These are phyloP conservation scores for Argentina anserina DNA, from an alignment of 306 rosid genomes.

Conservation along the genomic window DNA sequence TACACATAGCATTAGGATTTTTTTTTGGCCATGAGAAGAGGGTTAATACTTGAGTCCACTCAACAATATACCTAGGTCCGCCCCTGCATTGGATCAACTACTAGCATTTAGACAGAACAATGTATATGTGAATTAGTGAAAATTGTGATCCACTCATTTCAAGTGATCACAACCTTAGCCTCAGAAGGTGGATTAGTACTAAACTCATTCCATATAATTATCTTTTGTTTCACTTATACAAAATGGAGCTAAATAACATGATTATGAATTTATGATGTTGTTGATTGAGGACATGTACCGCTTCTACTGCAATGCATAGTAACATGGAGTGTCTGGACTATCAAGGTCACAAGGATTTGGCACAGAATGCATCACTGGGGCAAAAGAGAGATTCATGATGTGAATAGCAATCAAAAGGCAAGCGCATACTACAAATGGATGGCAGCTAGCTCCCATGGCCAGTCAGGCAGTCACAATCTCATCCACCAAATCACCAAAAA, in stretches of 20 bases:
- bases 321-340: neutral
- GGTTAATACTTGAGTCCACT: too few species aligned
- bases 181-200: neutral
- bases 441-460: conserved; percentile 43
- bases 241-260: neutral
- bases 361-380: conserved; percentile 21
- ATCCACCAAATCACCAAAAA: neutral
- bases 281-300: neutral
- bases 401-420: conserved; percentile 21
- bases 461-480: conserved; percentile 2
- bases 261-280: neutral
- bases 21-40: too few species aligned
- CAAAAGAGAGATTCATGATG: conserved; percentile 19
- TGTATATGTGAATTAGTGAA: neutral
- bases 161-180: neutral
- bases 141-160: neutral
- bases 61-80: too few species aligned
- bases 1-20: too few species aligned
- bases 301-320: neutral
- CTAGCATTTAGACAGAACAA: neutral
- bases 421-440: conserved; percentile 42
- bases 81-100: too few species aligned
- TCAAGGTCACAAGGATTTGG: neutral
- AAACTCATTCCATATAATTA: neutral
- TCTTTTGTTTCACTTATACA: neutral